Evolutionary conservation across 257 asterid species (phyloP), one percentile per base, ranked within the genome.

Genomic region (Misopates orontium): DNA sequence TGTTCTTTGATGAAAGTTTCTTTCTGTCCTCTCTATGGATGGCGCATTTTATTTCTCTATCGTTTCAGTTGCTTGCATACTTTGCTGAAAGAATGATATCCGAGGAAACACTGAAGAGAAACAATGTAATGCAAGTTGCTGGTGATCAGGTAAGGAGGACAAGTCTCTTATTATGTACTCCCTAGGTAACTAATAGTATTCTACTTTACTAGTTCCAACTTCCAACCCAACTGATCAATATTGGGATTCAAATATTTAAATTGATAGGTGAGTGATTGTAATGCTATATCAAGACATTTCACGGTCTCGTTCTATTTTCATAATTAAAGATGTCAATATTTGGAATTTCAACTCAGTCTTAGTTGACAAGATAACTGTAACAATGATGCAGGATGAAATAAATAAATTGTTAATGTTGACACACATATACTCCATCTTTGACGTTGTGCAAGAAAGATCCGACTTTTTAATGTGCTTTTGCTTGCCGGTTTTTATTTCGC

Each of bases 51-150:
- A 45, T 25, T 69, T 12, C 24, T 66, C 15, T 22, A 28, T 18
- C 72, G 36, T 62, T 71, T 71, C 84, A 89, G 96, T 54, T 87
- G 78, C 76, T 79, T 62, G 76, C 71, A 13, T 89, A 83, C 80
- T 87, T 89, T 83, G 80, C 89, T 70, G 83, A 79, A 71, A 79
- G 97, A 69, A 87, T 56, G 91, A 87, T 89, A 73, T 81, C 97
- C 9, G 79, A 73, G 78, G 78, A 79, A 72, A 89, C 89, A 66
- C 75, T 90, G 69, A 64, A 74, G 73, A 83, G 89, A 72, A 90
- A 87, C 62, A 39, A 74, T 52, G 92, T 89, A 52, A 84, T 86
- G 95, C 96, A 89, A 80, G 80, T 74, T 62, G 77, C 73, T 47
- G 88, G 84, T 66, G 75, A 71, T 66, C 73, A 76, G 95, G 95